phyloP scores from a whole-genome alignment of 495 filamentous ascomycete species.

The Geoglossum glabrum region DNA sequence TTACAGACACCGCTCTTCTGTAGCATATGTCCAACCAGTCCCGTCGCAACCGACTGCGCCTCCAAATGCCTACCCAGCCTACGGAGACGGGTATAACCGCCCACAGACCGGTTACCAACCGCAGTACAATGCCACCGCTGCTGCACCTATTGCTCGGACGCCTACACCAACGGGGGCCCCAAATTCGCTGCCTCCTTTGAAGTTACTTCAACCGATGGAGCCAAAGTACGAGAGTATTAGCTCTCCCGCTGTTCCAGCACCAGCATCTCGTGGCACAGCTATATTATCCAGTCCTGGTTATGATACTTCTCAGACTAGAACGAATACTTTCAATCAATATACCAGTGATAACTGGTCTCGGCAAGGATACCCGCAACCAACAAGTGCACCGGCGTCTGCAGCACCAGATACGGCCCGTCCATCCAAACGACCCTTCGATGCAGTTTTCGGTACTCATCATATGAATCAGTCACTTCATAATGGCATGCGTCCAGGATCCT shows the following conservation, averaged over 20 bases:
- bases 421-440: constrained; percentile 14
- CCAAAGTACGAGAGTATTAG: constrained; percentile 3
- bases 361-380: not conserved
- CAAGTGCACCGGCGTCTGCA: constrained; percentile 4
- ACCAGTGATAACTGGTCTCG: not conserved
- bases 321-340: not conserved
- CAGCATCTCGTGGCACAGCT: constrained; percentile 4
- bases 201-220: constrained; percentile 1
- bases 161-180: not conserved
- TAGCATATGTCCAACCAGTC: not conserved
- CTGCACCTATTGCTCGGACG: not conserved
- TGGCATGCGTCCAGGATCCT: constrained; percentile 27
- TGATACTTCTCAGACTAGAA: not conserved
- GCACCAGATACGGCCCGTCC: constrained; percentile 5
- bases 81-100: not conserved
- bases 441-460: constrained; percentile 10
- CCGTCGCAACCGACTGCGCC: not conserved
- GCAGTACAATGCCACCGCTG: not conserved
- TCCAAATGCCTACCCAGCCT: not conserved
- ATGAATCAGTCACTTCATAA: constrained; percentile 22
- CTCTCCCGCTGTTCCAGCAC: constrained; percentile 7
- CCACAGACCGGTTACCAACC: not conserved
- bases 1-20: not conserved
- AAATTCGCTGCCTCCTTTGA: constrained; percentile 2
- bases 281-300: constrained; percentile 6